phyloP scores from a whole-genome alignment of 352 stramenopile species.

The Phytophthora capsici region DNA sequence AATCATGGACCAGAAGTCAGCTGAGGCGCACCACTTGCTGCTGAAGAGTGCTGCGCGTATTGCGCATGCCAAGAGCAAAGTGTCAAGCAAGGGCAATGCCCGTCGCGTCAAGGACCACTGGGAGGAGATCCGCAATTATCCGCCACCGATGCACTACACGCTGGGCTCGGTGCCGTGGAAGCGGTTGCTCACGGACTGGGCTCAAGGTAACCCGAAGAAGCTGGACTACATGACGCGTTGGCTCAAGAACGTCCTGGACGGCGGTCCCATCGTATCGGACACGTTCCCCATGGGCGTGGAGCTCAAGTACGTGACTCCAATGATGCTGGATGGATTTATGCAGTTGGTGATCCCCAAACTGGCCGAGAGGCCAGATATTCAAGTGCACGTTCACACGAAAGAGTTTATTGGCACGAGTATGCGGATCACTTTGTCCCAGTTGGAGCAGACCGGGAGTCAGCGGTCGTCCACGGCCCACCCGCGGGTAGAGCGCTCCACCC shows the following conservation, averaged over 20 bases:
- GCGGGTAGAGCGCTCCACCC: conserved; percentile 41
- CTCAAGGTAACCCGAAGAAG: conserved; percentile 90
- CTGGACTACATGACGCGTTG: conserved; percentile 91
- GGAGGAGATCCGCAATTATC: conserved; percentile 90
- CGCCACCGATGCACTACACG: conserved; percentile 83
- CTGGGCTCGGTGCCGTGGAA: conserved; percentile 88
- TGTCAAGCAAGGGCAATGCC: conserved; percentile 75
- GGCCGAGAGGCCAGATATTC: conserved; percentile 80
- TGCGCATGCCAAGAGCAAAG: conserved; percentile 70
- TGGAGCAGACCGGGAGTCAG: conserved; percentile 40
- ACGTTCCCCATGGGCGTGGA: conserved; percentile 90
- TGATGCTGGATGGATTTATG: conserved; percentile 93
- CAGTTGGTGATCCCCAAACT: conserved; percentile 90
- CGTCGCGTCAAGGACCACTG: conserved; percentile 88
- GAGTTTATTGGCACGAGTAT: conserved; percentile 92
- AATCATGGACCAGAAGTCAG: conserved; percentile 59
- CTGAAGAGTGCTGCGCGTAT: conserved; percentile 76
- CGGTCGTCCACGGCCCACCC: conserved; percentile 13
- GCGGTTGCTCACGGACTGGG: conserved; percentile 85
- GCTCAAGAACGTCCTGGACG: conserved; percentile 90
- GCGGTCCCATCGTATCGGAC: conserved; percentile 84
- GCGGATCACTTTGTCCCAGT: conserved; percentile 83
- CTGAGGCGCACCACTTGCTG: conserved; percentile 72
- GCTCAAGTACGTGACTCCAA: conserved; percentile 90
- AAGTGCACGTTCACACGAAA: conserved; percentile 90